These are phyloP conservation scores for Barbatosphaeria neglecta DNA, from an alignment of 495 filamentous ascomycete species.

Conservation along the genomic window DNA sequence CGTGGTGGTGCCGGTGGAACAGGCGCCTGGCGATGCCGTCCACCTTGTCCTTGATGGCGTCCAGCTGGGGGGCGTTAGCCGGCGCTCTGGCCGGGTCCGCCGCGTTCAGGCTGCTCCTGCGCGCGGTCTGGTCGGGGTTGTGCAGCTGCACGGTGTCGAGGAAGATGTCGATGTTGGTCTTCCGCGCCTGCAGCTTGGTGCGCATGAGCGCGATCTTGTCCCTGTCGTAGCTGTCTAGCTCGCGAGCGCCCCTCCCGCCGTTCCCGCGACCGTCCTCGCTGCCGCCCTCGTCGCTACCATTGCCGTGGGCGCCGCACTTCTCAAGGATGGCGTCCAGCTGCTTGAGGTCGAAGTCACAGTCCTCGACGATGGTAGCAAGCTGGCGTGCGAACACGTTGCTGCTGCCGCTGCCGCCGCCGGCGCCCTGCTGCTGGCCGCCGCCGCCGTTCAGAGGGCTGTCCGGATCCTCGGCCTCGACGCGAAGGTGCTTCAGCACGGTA, in stretches of 20 bases:
- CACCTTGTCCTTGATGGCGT: slow-evolving; percentile 37
- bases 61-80: slow-evolving; percentile 16
- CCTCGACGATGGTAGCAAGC: slow-evolving; percentile 33
- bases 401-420: background rate
- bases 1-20: slow-evolving; percentile 22
- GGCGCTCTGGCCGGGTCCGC: slow-evolving; percentile 1
- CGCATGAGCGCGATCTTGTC: slow-evolving; percentile 25
- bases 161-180: slow-evolving; percentile 30
- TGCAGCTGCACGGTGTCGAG: slow-evolving; percentile 35
- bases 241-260: slow-evolving; percentile 8
- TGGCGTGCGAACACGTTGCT: slow-evolving; percentile 26
- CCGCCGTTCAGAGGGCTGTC: slow-evolving; percentile 34
- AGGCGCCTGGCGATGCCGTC: slow-evolving; percentile 37
- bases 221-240: slow-evolving; percentile 16
- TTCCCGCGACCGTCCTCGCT: slow-evolving; percentile 3
- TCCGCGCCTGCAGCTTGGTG: slow-evolving; percentile 25
- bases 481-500: slow-evolving; percentile 35
- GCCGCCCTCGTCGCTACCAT: background rate
- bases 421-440: slow-evolving; percentile 6
- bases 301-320: slow-evolving; percentile 14
- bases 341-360: slow-evolving; percentile 35
- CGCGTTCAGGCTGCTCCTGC: slow-evolving; percentile 10
- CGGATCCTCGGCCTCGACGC: slow-evolving; percentile 34
- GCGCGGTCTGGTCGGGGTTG: slow-evolving; percentile 22
- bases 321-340: slow-evolving; percentile 35